Base-by-base conservation (phyloP, 2,329 filamentous ascomycete species). In the Penicillium oxalicum region DNA sequence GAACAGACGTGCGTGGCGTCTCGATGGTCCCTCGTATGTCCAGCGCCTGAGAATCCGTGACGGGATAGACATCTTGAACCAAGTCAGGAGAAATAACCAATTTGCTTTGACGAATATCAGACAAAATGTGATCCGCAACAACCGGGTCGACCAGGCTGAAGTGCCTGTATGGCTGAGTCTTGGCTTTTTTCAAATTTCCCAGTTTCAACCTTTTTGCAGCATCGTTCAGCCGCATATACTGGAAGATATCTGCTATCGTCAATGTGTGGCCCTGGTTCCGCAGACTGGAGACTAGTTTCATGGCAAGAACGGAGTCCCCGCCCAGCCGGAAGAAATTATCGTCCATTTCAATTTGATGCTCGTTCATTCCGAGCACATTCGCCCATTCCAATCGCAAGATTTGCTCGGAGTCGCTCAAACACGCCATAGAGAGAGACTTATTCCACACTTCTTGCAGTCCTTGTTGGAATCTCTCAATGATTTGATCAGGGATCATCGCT, bases 261-360 rank as follows among this genome's bases (percentile, higher is more conserved):
- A 79, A 51, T 0, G 55, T 51, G 36, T 77, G 63, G 0, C 72
- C 73, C 35, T 73, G 64, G 0, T 62, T 59, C 40, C 75, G 70
- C 6, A 73, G 66, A 37, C 60, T 64, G 9, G 77, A 72, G 0
- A 78, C 75, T 1, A 80, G 59, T 39, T 72, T 75, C 78, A 84
- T 84, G 2, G 79, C 79, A 1, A 74, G 66, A 26, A 83, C 78
- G 0, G 80, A 83, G 63, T 83, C 79, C 18, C 80, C 80, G 1
- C 80, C 80, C 0, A 82, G 71, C 3, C 74, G 72, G 71, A 83
- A 82, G 65, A 83, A 83, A 64, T 77, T 80, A 56, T 82, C 76
- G 9, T 80, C 74, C 1, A 76, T 64, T 1, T 75, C 71, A 13
- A 82, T 78, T 1, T 74, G 66, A 2, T 75, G 59, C 0, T 48